Base-by-base conservation (phyloP, 352 stramenopile species). In the Phytophthora cajani region DNA sequence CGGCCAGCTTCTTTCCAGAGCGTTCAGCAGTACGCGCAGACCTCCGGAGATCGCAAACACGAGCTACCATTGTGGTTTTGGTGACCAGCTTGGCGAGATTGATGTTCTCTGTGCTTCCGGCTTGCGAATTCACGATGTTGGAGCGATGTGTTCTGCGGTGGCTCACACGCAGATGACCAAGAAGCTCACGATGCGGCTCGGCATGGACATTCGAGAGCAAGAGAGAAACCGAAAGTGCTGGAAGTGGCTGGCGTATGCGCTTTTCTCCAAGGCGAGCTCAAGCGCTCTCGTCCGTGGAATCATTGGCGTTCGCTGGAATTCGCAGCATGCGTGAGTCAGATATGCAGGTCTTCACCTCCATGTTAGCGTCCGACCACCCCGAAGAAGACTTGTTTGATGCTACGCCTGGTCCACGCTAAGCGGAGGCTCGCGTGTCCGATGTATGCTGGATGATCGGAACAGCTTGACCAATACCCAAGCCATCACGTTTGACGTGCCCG, bases 201-300 rank as follows among this genome's bases (percentile, higher is more conserved):
- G 36, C 10, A 44, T 44, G n/a, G 19, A 17, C 19, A 40, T 58
- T 21, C 10, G 33, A 14, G 42, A 21, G 47, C 32, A 36, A 14
- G 9, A 19, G 6, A 33, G 30, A 30, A 21, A 8, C 21, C 7
- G 17, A 46, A 27, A 57, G 1, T 61, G 62, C 32, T 71, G 47
- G 55, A 47, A 71, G 14, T 71, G 64, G 49, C 2, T 71, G 5
- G 55, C 64, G 5, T 65, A 71, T 17, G 19, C 36, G 16, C 21
- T 64, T 8, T 71, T 71, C 21, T 65, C 47, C 1, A 57, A 57
- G 9, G 9, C 14, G 64, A 61, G 47, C 64, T 1, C 56, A 38
- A 16, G 4, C 3, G 8, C n/a, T 11, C 27, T 65, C 64, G 8
- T 42, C 55, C 3, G 5, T 71, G 5, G 27, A 64, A 44, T 51